phyloP scores from a whole-genome alignment of 345 rosid genomes.

The Alliaria petiolata region DNA sequence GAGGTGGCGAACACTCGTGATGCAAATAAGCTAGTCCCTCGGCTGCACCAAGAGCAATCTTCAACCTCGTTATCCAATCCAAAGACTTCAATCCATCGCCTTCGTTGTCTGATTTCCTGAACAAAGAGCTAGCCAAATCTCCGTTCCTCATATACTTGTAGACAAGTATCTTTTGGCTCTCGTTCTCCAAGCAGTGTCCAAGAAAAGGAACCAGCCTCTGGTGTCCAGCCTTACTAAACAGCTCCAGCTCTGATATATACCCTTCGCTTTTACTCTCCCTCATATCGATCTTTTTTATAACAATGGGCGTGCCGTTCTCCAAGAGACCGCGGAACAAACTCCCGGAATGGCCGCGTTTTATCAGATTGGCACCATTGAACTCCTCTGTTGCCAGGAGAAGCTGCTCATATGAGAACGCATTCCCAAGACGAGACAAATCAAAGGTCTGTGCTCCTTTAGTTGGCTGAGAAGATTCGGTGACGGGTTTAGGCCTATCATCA shows the following conservation, averaged over 20 bases:
- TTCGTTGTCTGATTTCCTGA: constrained; percentile 52
- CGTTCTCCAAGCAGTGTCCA: constrained; percentile 85
- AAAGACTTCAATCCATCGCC: constrained; percentile 77
- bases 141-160: constrained; percentile 89
- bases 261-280: constrained; percentile 52
- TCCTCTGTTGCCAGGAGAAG: constrained; percentile 69
- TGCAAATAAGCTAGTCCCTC: constrained; percentile 83
- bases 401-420: constrained; percentile 68
- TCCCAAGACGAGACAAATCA: constrained; percentile 68
- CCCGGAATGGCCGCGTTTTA: constrained; percentile 93
- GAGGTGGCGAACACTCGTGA: constrained; percentile 85
- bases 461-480: constrained; percentile 38
- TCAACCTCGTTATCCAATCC: constrained; percentile 98
- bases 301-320: constrained; percentile 58
- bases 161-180: constrained; percentile 71
- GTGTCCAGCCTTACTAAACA: constrained; percentile 72
- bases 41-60: constrained; percentile 93
- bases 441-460: constrained; percentile 47
- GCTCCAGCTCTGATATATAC: constrained; percentile 67
- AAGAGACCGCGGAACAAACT: constrained; percentile 69
- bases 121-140: constrained; percentile 77
- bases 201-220: constrained; percentile 77
- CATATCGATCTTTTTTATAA: constrained; percentile 67
- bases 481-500: constrained; percentile 57
- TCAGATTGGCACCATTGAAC: constrained; percentile 64